Percentiles rank a stretch among this genome's conserved stretches.
Evolutionary conservation across 2,329 filamentous ascomycete species (phyloP).

Genomic region (Cryoendolithus antarcticus): DNA sequence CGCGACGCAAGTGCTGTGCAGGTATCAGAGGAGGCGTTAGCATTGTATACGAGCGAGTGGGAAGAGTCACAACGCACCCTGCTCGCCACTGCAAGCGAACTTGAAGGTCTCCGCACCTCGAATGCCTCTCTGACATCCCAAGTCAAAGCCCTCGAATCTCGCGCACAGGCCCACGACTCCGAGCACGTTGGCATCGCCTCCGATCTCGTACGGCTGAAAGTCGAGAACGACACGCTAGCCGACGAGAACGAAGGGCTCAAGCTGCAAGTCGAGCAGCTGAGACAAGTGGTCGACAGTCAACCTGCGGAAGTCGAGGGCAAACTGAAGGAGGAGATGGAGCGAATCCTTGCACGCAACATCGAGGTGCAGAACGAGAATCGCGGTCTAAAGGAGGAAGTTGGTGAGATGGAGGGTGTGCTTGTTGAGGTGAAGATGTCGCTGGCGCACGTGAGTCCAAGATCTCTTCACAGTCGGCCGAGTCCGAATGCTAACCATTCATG

Average conservation of each 20-base stretch:
- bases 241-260: constrained; percentile 84
- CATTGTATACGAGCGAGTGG: constrained; percentile 75
- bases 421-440: constrained; percentile 91
- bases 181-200: constrained; percentile 88
- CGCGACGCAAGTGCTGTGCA: constrained; percentile 83
- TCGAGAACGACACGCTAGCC: constrained; percentile 78
- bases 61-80: constrained; percentile 78
- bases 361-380: constrained; percentile 92
- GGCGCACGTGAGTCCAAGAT: constrained; percentile 61
- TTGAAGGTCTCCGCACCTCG: constrained; percentile 57
- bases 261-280: constrained; percentile 73
- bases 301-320: constrained; percentile 75
- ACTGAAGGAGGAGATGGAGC: constrained; percentile 75
- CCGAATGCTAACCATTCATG: background rate
- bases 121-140: constrained; percentile 59
- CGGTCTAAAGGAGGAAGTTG: constrained; percentile 74
- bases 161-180: constrained; percentile 73
- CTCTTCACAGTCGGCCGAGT: background rate
- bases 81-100: constrained; percentile 68
- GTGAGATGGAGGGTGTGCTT: constrained; percentile 82
- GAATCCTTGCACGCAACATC: constrained; percentile 81
- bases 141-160: constrained; percentile 76
- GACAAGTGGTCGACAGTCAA: constrained; percentile 77
- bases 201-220: constrained; percentile 81
- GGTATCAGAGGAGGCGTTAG: constrained; percentile 70